A percentile compares a stretch with the other conserved stretches of the same genome.
phyloP scores from a whole-genome alignment of 306 rosid genomes.

The Calophaca sinica region DNA sequence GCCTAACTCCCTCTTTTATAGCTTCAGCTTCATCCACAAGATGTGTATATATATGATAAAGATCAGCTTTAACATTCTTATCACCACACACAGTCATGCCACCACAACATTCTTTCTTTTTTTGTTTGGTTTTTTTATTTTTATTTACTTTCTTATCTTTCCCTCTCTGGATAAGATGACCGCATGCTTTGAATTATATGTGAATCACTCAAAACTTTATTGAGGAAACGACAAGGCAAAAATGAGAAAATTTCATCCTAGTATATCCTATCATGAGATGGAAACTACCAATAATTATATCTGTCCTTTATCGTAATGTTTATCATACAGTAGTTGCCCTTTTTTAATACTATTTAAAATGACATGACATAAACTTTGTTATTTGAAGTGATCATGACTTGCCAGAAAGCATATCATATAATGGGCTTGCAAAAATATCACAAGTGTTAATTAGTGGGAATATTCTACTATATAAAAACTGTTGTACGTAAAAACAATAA shows the following conservation, averaged over 20 bases:
- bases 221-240: slow-evolving; percentile 29
- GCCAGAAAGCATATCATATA: not conserved
- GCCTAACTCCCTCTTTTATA: not conserved
- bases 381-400: slow-evolving; percentile 19
- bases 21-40: slow-evolving; percentile 19
- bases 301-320: too few species aligned
- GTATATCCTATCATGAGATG: not conserved
- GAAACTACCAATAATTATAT: too few species aligned
- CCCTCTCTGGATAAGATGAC: slow-evolving; percentile 40
- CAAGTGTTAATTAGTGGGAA: too few species aligned
- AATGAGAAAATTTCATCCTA: not conserved
- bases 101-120: slow-evolving; percentile 14
- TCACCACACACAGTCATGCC: slow-evolving; percentile 39
- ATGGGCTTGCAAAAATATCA: too few species aligned
- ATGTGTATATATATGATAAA: slow-evolving; percentile 33
- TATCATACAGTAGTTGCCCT: too few species aligned
- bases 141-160: not conserved
- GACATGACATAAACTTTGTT: slow-evolving; percentile 33
- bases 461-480: not conserved
- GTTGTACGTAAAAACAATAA: too few species aligned
- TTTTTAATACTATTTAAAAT: too few species aligned
- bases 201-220: slow-evolving; percentile 30
- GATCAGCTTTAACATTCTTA: slow-evolving; percentile 28
- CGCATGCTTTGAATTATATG: slow-evolving; percentile 12
- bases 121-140: not conserved